Percentiles rank a stretch among this genome's conserved stretches.
phyloP scores from a whole-genome alignment of 345 rosid species.

The Arabidopsis thaliana region DNA sequence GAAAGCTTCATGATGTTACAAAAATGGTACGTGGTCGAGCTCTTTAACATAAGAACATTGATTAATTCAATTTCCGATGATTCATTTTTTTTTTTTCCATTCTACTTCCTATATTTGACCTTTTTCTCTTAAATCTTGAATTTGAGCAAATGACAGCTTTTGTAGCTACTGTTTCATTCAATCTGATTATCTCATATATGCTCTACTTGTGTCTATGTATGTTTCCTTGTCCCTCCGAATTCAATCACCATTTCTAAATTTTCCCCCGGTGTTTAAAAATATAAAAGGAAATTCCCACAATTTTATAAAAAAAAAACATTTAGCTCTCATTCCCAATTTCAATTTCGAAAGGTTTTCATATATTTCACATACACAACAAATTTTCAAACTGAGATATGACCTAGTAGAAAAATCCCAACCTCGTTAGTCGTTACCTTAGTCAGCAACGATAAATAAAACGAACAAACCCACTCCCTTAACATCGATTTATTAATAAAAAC shows the following conservation, averaged over 20 bases:
- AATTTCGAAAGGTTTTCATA: not conserved
- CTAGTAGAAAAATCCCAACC: not conserved
- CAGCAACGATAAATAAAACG: not conserved
- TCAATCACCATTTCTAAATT: not conserved
- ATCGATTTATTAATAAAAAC: too few relatives aligned
- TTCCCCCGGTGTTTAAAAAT: not conserved
- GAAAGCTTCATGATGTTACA: slow-evolving; percentile 1
- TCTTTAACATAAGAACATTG: not conserved
- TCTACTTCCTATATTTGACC: slow-evolving; percentile 4
- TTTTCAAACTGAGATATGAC: not conserved
- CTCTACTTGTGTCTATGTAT: not conserved
- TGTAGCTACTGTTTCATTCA: slow-evolving; percentile 9
- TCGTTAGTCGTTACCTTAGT: not conserved
- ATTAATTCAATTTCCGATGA: not conserved
- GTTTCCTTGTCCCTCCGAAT: not conserved
- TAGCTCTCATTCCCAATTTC: not conserved
- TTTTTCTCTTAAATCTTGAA: not conserved
- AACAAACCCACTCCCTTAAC: not conserved
- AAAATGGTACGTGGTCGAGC: not conserved
- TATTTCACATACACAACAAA: too few relatives aligned
- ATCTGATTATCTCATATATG: not conserved
- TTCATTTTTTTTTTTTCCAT: not conserved
- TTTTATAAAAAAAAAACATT: not conserved
- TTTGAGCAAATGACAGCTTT: slow-evolving; percentile 6
- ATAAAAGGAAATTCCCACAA: not conserved